A percentile compares a stretch with the other conserved stretches of the same genome.
phyloP scores from a whole-genome alignment of 768 basidiomycete genomes.

The Auricularia heimuer region DNA sequence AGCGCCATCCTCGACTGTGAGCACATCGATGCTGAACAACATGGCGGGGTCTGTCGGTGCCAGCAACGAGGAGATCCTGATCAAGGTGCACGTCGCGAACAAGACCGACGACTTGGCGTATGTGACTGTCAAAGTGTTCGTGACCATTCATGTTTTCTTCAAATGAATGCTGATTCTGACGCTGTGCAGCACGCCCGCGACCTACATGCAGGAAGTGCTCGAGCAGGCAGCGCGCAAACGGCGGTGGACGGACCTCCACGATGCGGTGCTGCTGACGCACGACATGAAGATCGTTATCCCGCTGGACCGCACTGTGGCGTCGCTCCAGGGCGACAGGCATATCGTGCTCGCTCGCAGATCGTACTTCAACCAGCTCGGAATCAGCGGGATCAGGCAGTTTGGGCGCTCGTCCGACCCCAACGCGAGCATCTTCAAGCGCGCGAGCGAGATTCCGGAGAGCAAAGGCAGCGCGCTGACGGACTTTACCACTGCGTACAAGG shows the following conservation, averaged over 20 bases:
- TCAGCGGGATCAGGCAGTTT: neutral
- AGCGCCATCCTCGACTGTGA: neutral
- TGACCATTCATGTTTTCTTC: constrained; percentile 8
- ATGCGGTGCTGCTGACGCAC: constrained; percentile 69
- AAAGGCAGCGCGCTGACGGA: constrained; percentile 61
- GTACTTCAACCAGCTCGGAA: constrained; percentile 3
- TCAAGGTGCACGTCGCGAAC: constrained; percentile 43
- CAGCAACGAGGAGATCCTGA: neutral
- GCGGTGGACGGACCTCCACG: constrained; percentile 55
- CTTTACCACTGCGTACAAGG: constrained; percentile 80
- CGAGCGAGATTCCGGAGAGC: constrained; percentile 54
- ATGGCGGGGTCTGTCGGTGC: neutral
- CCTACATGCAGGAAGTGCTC: constrained; percentile 95
- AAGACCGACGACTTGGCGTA: constrained; percentile 74
- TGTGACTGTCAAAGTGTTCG: constrained; percentile 87
- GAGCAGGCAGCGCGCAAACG: constrained; percentile 71
- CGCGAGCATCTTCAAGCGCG: constrained; percentile 88
- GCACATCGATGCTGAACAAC: neutral
- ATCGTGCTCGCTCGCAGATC: neutral
- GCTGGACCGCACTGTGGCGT: constrained; percentile 75
- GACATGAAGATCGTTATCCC: constrained; percentile 72
- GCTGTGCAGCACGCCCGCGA: constrained; percentile 60
- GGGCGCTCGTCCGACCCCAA: constrained; percentile 7
- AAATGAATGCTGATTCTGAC: neutral
- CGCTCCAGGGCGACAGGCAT: neutral